Evolutionary conservation across 2,329 filamentous ascomycete genomes (phyloP).

Genomic region (Colletotrichum sp.): DNA sequence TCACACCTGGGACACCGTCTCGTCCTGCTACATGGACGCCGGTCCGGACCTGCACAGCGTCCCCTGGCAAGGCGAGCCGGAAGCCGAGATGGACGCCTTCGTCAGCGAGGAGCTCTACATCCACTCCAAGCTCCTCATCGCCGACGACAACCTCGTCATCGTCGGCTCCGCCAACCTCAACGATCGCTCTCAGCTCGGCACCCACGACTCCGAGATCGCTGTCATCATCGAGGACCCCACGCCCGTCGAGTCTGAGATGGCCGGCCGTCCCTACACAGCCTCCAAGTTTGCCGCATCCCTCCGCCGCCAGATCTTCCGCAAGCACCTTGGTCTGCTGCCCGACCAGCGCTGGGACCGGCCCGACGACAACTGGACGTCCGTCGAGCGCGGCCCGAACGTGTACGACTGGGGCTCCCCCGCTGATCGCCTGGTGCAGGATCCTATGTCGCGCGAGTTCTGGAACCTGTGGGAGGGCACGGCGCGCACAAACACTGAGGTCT

Average conservation of each 20-base stretch:
- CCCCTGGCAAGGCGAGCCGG: slow-evolving; percentile 60
- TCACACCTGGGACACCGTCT: slow-evolving; percentile 75
- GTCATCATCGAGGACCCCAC: slow-evolving; percentile 83
- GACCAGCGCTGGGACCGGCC: slow-evolving; percentile 72
- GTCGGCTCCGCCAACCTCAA: slow-evolving; percentile 72
- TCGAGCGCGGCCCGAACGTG: slow-evolving; percentile 72
- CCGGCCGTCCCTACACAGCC: slow-evolving; percentile 73
- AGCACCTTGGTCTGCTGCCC: slow-evolving; percentile 85
- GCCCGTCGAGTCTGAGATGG: slow-evolving; percentile 74
- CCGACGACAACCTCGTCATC: slow-evolving; percentile 82
- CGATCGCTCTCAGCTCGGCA: slow-evolving; percentile 76
- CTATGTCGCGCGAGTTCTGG: slow-evolving; percentile 71
- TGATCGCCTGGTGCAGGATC: slow-evolving; percentile 75
- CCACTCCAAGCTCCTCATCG: slow-evolving; percentile 76
- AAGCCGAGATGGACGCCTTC: slow-evolving; percentile 64
- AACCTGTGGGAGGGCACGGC: slow-evolving; percentile 77
- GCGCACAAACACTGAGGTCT: slow-evolving; percentile 79
- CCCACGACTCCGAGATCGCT: slow-evolving; percentile 89
- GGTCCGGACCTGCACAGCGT: slow-evolving; percentile 70
- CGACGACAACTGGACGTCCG: slow-evolving; percentile 78
- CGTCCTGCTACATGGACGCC: slow-evolving; percentile 82
- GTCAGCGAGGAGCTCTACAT: slow-evolving; percentile 69
- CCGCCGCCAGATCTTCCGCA: slow-evolving; percentile 85
- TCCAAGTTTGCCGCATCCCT: slow-evolving; percentile 80
- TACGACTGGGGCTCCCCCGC: slow-evolving; percentile 74